These are phyloP conservation scores for Vitis cinerea DNA, from an alignment of 164 flowering plant genomes.

Conservation along the genomic window DNA sequence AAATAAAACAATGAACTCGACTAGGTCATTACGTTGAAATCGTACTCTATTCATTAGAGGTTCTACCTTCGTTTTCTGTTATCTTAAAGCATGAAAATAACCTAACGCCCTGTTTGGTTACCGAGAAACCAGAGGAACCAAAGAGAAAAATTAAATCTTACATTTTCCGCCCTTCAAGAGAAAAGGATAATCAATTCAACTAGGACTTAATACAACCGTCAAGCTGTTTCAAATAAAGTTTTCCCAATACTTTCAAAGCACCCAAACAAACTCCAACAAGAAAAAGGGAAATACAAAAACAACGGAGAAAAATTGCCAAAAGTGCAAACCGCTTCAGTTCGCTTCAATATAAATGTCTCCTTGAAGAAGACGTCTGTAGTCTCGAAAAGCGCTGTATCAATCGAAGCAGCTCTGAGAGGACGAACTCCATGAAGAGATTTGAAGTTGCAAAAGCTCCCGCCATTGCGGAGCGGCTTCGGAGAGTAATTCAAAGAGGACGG, in stretches of 20 bases:
- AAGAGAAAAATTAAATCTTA: background rate
- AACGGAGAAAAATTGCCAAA: background rate
- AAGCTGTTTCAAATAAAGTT: background rate
- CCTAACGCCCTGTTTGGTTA: background rate
- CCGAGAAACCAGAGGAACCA: slow-evolving; percentile 1
- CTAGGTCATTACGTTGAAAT: background rate
- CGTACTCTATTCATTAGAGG: background rate
- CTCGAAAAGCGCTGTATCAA: slow-evolving; percentile 34
- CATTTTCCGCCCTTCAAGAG: background rate
- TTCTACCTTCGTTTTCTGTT: background rate
- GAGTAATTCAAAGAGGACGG: slow-evolving; percentile 22
- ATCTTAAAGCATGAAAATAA: background rate
- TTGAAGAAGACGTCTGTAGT: slow-evolving; percentile 35
- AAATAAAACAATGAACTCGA: background rate
- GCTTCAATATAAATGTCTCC: slow-evolving; percentile 51
- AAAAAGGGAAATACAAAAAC: background rate
- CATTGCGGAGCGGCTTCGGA: slow-evolving; percentile 12
- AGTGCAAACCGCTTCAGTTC: slow-evolving; percentile 45
- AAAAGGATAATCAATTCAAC: background rate
- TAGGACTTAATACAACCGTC: no score
- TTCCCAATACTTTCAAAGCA: background rate
- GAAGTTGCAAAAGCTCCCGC: slow-evolving; percentile 33
- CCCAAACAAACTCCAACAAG: background rate
- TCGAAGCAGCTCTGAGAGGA: slow-evolving; percentile 31
- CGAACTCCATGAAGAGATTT: slow-evolving; percentile 18